Percentiles rank a stretch among this genome's conserved stretches.
Conservation (phyloP, 2,329 filamentous ascomycete genomes). For the Aspergillus niger region DNA sequence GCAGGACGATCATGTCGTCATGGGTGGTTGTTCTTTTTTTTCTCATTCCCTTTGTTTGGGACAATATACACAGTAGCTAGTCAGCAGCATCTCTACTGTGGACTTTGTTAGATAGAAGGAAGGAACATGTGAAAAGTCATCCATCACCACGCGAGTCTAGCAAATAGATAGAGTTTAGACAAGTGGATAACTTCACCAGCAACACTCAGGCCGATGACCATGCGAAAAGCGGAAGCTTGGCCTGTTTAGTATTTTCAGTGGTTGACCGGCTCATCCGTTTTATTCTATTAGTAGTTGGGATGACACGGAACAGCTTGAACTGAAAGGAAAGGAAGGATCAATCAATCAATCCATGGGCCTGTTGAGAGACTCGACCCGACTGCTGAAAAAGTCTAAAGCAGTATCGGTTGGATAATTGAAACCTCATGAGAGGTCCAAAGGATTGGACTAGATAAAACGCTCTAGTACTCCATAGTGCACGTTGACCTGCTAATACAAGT, state of each 20-base stretch:
- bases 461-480: neutral
- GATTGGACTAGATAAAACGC: neutral
- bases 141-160: too few relatives aligned
- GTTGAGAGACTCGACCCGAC: neutral
- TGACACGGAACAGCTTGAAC: neutral
- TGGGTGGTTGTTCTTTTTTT: neutral
- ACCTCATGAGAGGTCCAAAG: neutral
- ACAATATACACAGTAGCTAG: too few relatives aligned
- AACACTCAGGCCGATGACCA: too few relatives aligned
- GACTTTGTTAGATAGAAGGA: too few relatives aligned
- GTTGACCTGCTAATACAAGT: neutral
- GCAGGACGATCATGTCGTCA: neutral
- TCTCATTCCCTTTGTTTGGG: neutral
- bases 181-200: too few relatives aligned
- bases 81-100: too few relatives aligned
- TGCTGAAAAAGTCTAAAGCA: neutral
- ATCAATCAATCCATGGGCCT: neutral
- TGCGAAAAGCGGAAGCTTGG: too few relatives aligned
- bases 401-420: conserved; percentile 5
- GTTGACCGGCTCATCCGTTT: too few relatives aligned
- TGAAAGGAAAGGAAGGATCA: neutral
- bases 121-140: too few relatives aligned
- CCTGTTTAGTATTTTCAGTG: too few relatives aligned
- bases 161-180: too few relatives aligned
- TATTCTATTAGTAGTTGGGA: too few relatives aligned